Conservation (phyloP, 352 stramenopile species). For the Phytopythium litorale region DNA sequence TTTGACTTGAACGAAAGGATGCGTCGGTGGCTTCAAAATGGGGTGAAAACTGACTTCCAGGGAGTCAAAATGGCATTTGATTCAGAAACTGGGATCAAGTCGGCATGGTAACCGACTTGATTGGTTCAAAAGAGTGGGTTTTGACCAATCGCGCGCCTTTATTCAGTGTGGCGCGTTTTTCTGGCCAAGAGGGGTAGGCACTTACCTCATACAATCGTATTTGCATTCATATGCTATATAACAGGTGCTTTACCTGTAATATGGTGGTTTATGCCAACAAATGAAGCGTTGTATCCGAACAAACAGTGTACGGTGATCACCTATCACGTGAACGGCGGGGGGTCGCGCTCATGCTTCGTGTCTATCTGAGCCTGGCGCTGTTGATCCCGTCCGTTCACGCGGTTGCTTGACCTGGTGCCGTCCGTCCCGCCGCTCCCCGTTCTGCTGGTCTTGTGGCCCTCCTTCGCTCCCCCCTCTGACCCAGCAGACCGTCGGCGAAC, state of each 20-base stretch:
- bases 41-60: no score
- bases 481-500: slow-evolving; percentile 5
- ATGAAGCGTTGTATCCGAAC: not conserved
- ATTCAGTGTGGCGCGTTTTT: slow-evolving; percentile 6
- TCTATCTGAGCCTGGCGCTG: slow-evolving; percentile 10
- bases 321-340: slow-evolving; percentile 10
- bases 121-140: not conserved
- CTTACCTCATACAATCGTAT: not conserved
- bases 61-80: no score
- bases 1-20: no score
- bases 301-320: not conserved
- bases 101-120: not conserved
- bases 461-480: slow-evolving; percentile 1
- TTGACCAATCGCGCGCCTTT: not conserved
- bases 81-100: no score
- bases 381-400: not conserved
- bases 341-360: slow-evolving; percentile 24
- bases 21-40: no score
- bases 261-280: not conserved
- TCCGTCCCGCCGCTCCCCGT: not conserved
- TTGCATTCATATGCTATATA: not conserved
- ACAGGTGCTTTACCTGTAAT: not conserved
- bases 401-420: not conserved
- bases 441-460: slow-evolving; percentile 5
- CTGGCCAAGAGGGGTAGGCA: not conserved